Base-by-base conservation (phyloP, 257 asterid species). In the Plantago ovata region DNA sequence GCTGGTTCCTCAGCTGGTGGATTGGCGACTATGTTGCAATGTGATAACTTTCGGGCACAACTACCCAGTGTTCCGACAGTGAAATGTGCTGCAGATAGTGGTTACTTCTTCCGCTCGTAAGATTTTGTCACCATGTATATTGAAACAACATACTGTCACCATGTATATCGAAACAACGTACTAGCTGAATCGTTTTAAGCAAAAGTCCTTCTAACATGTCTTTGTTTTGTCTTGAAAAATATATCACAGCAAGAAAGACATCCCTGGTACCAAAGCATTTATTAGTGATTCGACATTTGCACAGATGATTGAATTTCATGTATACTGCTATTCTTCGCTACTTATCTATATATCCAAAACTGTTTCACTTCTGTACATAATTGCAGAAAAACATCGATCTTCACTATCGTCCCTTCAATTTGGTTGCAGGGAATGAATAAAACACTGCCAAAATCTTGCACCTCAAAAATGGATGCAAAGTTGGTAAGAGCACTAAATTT, bases 1-100 rank as follows among this genome's bases (percentile, higher is more conserved):
- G 16, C 62, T 4, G 79, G 82, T 39, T 23, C 51, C 23, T 76
- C 82, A 5, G 79, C 79, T 0, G 82, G 82, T 13, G 75, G 69
- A 15, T 53, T 72, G 41, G 67, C 76, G 3, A 62, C 76, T 1
- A 72, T 72, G 6, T 39, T 72, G 23, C 71, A 72, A 10, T 77
- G 76, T 32, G 79, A 77, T 57, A 9, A 28, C 21, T 77, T 77
- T n/a, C 56, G 53, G 3, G 53, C 61, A n/a, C 65, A 62, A 14
- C 9, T 77, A 11, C 74, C 66, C 0, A 14, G 40, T 9, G 41
- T 58, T 6, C 49, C 39, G 10, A 53, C 67, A 54, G 71, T 76
- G 13, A 76, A 76, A 42, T 76, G 79, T 15, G 24, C 66, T 41
- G 43, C 68, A 0, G 77, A 72, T 23, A 55, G 73, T 9, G 64